These are phyloP conservation scores for Pontederia crassipes DNA, from an alignment of 176 grass and related monocot genomes.

Conservation along the genomic window DNA sequence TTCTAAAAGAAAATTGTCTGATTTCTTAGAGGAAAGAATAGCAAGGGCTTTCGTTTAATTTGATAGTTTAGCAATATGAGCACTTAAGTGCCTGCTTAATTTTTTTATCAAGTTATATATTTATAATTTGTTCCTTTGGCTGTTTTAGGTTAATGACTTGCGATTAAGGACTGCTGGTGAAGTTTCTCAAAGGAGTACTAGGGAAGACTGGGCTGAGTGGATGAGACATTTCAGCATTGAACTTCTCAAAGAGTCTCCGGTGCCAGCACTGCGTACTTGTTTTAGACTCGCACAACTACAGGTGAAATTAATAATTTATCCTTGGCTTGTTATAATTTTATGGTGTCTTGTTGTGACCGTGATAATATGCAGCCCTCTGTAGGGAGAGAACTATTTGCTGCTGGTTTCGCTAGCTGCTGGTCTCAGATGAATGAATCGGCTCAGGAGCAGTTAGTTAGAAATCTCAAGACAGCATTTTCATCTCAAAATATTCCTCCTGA, in stretches of 20 bases:
- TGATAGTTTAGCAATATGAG: too few relatives aligned
- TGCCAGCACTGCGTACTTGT: conserved; percentile 90
- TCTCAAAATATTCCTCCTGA: conserved; percentile 98
- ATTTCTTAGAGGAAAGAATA: too few relatives aligned
- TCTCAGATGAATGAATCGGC: conserved; percentile 89
- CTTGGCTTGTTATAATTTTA: conserved; percentile 7
- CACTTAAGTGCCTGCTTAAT: too few relatives aligned
- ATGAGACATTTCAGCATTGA: conserved; percentile 99
- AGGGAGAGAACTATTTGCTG: conserved; percentile 89
- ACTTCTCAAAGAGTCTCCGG: conserved; percentile 93
- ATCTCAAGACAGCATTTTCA: conserved; percentile 97
- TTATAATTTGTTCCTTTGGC: background rate
- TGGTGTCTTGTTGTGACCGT: conserved; percentile 37
- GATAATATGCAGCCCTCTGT: conserved; percentile 70
- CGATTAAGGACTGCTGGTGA: conserved; percentile 84
- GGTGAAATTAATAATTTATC: conserved; percentile 25
- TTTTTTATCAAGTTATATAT: background rate
- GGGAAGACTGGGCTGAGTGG: conserved; percentile 99
- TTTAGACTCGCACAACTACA: conserved; percentile 90
- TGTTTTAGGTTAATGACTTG: conserved; percentile 75
- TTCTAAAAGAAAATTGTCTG: too few relatives aligned
- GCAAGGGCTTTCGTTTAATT: too few relatives aligned
- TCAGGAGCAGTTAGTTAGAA: conserved; percentile 89
- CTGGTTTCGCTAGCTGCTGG: conserved; percentile 98
- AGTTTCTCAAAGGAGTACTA: conserved; percentile 95